Conservation (phyloP, 805 yeast species). For the Barnettozyma californica region DNA sequence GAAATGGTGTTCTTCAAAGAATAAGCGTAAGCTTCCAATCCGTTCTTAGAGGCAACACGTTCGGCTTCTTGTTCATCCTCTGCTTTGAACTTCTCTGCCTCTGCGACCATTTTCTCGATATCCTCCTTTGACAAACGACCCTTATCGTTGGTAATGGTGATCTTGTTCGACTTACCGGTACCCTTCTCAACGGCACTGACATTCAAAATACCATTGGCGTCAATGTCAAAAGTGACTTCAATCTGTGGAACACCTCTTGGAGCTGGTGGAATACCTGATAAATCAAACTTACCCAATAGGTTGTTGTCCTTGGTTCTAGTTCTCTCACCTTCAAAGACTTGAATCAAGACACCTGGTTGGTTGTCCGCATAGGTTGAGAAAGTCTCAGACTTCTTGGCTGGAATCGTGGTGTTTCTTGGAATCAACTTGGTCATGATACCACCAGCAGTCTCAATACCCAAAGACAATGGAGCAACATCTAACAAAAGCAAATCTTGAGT, state of each 20-base stretch:
- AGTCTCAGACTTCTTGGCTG: slow-evolving; percentile 96
- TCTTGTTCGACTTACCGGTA: slow-evolving; percentile 95
- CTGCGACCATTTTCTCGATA: slow-evolving; percentile 95
- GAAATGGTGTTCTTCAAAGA: slow-evolving; percentile 78
- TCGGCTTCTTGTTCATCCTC: slow-evolving; percentile 93
- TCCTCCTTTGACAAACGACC: slow-evolving; percentile 98
- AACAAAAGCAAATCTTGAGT: slow-evolving; percentile 94
- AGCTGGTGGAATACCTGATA: slow-evolving; percentile 96
- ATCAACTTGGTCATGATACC: slow-evolving; percentile 99
- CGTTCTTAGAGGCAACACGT: slow-evolving; percentile 93
- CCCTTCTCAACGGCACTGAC: slow-evolving; percentile 98
- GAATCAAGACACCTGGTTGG: slow-evolving; percentile 99
- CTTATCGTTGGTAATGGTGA: slow-evolving; percentile 97
- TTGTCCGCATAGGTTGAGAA: slow-evolving; percentile 98
- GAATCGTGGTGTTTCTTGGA: slow-evolving; percentile 98
- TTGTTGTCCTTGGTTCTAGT: slow-evolving; percentile 95
- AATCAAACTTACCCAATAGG: slow-evolving; percentile 94
- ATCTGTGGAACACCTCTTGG: slow-evolving; percentile 99
- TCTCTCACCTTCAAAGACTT: slow-evolving; percentile 98
- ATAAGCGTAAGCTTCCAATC: slow-evolving; percentile 93
- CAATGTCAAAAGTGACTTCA: slow-evolving; percentile 95
- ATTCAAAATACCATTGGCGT: slow-evolving; percentile 96
- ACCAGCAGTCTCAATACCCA: slow-evolving; percentile 99
- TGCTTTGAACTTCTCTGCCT: slow-evolving; percentile 97
- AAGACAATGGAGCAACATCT: slow-evolving; percentile 97